Base-by-base conservation (phyloP, 306 rosid genomes). In the Prunus armeniaca region DNA sequence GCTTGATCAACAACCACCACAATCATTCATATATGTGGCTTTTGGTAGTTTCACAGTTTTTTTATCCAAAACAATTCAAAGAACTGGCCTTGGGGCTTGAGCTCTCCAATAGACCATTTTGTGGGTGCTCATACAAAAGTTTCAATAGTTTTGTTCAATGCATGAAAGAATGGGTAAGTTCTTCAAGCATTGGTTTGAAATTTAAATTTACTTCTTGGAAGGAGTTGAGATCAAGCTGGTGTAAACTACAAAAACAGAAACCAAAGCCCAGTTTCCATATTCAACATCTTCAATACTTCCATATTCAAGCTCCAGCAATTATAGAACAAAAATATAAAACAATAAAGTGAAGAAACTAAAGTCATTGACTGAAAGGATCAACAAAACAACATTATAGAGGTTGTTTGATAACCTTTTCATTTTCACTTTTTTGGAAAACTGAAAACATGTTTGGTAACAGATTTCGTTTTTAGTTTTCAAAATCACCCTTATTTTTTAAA, bases 101-200 rank as follows among this genome's bases (percentile, higher is more conserved):
- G 43, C 77, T 82, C 17, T 18, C 78, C 12, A 65, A 63, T 38
- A 24, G 74, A 60, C 78, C 86, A 2, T 82, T 78, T 41, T 79
- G 57, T 87, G 88, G 79, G 86, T 17, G 24, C 28, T 85, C 91
- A 28, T 56, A 28, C 43, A 14, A 78, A 20, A 84, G 78, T 54
- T 49, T 85, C 27, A 68, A 2, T 15, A 79, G 20, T 24, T 82
- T 89, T 54, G 61, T 83, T 7, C 62, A 70, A 56, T 82, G 91
- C 87, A 7, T 89, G 9, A 85, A 79, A 27, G 77, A 65, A 55
- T 71, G 71, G 56, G 38, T 41, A 25, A 49, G 18, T 9, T 49
- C 65, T 11, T 57, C 8, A 14, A 57, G 30, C 63, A 22, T 22
- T 57, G 24, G n/a, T 54, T 57, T 57, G 1, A 57, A 22, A 11